Evolutionary conservation across 768 basidiomycete species (phyloP).

Genomic region (Harrya chromipes): DNA sequence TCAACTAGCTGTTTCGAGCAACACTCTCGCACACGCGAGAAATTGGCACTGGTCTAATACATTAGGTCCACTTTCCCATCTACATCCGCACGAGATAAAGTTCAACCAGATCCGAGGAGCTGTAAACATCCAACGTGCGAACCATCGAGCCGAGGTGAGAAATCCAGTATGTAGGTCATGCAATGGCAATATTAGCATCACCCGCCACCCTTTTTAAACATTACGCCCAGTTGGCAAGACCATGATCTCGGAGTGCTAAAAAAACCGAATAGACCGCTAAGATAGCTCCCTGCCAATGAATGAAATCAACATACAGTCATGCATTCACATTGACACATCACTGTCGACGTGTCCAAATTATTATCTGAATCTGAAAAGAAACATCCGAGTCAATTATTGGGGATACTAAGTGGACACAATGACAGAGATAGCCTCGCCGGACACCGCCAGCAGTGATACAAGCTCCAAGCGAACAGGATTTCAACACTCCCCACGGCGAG

Average conservation of each 20-base stretch:
- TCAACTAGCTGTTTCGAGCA: background rate
- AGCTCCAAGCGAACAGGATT: background rate
- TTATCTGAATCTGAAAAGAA: too few relatives aligned
- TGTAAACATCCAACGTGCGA: background rate
- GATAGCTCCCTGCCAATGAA: too few relatives aligned
- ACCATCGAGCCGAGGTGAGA: background rate
- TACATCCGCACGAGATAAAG: background rate
- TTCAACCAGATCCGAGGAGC: background rate
- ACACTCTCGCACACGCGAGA: background rate
- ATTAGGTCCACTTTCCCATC: background rate
- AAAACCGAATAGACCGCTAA: too few relatives aligned
- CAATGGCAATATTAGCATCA: too few relatives aligned
- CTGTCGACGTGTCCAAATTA: too few relatives aligned
- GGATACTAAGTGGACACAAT: too few relatives aligned
- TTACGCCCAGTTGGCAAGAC: background rate
- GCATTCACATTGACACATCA: too few relatives aligned
- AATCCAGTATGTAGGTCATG: too few relatives aligned
- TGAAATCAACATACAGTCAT: too few relatives aligned
- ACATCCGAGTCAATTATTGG: too few relatives aligned
- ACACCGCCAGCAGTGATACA: background rate
- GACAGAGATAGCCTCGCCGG: too few relatives aligned
- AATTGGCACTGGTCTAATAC: background rate
- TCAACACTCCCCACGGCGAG: background rate
- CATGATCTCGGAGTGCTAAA: background rate
- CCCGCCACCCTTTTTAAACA: background rate